These are phyloP conservation scores for Rhynchospora pubera DNA, from an alignment of 176 grass and related monocot species.

Conservation along the genomic window DNA sequence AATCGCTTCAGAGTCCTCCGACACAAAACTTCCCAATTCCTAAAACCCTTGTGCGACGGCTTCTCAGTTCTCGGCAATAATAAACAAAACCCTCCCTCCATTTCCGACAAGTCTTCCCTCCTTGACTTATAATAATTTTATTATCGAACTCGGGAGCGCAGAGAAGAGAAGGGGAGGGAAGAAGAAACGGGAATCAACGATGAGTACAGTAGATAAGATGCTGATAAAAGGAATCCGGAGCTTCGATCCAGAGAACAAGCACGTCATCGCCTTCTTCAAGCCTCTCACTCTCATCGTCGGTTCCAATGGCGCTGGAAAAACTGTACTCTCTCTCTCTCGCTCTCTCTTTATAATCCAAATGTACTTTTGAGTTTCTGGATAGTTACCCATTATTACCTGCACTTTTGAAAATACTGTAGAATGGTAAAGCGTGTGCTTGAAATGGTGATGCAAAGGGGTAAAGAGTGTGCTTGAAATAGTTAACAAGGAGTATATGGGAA, in stretches of 20 bases:
- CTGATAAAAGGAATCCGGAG: slow-evolving; percentile 95
- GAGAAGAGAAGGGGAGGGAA: not conserved
- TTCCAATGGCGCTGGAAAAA: slow-evolving; percentile 91
- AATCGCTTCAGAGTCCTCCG: not conserved
- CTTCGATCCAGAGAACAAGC: slow-evolving; percentile 98
- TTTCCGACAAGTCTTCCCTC: not conserved
- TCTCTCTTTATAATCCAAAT: not conserved
- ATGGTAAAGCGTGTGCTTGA: not conserved
- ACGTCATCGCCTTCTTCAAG: slow-evolving; percentile 97
- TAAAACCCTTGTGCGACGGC: slow-evolving; percentile 15
- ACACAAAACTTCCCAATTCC: slow-evolving; percentile 7
- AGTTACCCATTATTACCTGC: not conserved
- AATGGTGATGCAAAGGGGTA: too few relatives aligned
- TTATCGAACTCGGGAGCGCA: not conserved
- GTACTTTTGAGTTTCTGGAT: not conserved
- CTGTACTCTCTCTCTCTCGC: slow-evolving; percentile 30
- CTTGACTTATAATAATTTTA: slow-evolving; percentile 1
- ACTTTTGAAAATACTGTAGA: too few relatives aligned
- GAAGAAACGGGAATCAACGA: slow-evolving; percentile 27
- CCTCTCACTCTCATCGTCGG: slow-evolving; percentile 98
- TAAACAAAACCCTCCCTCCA: too few relatives aligned
- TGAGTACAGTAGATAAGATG: slow-evolving; percentile 99
- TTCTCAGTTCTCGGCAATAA: too few relatives aligned
- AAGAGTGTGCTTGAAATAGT: too few relatives aligned
- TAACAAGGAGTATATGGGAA: not conserved